phyloP scores from a whole-genome alignment of 179 eudicot species.

The Sideroxylon spinosum region DNA sequence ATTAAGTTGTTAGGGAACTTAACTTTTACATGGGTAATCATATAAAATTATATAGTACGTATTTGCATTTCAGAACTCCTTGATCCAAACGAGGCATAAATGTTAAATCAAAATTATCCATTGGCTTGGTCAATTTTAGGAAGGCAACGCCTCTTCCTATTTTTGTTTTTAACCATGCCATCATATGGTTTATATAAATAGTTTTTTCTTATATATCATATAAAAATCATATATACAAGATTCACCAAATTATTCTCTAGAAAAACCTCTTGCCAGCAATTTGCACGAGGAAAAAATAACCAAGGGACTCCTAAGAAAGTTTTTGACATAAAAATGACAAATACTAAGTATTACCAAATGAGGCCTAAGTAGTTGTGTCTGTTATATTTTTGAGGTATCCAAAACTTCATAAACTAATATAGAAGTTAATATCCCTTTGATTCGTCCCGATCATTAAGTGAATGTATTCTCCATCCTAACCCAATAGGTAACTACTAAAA shows the following conservation, averaged over 20 bases:
- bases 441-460: background rate
- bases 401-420: background rate
- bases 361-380: background rate
- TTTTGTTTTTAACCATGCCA: background rate
- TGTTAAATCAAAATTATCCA: too few species aligned
- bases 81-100: too few species aligned
- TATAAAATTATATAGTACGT: too few species aligned
- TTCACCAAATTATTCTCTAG: background rate
- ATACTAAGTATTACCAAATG: too few species aligned
- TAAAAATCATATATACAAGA: background rate
- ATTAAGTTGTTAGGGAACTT: too few species aligned
- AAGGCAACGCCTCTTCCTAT: background rate
- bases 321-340: background rate
- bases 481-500: background rate
- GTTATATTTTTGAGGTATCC: background rate
- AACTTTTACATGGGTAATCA: too few species aligned
- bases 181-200: background rate
- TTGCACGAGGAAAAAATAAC: background rate
- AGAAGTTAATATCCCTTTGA: background rate
- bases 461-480: conserved; percentile 8
- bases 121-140: background rate
- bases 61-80: too few species aligned
- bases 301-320: background rate
- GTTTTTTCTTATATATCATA: background rate
- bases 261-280: background rate